Evolutionary conservation across 108 stramenopile species (phyloP), one percentile per base, ranked within the genome.

Genomic region (Licmophora abbreviata): DNA sequence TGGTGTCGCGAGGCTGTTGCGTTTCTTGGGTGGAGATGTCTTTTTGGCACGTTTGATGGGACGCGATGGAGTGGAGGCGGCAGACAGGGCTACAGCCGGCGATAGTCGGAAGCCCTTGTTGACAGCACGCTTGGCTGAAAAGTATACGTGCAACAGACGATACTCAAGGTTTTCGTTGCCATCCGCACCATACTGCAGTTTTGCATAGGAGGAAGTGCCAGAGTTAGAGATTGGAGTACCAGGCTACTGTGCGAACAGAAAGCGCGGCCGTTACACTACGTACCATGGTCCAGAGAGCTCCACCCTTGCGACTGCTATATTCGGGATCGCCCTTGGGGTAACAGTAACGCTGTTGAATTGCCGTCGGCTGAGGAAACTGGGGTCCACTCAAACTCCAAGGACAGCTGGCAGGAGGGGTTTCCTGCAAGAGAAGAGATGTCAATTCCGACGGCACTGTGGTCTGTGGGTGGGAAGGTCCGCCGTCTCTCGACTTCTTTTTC

Each of bases 91-190:
- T n/a, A n/a, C n/a, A n/a, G n/a, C n/a, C n/a, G n/a, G n/a, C n/a
- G 38, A 40, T 40, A 40, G 3, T 5, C 20, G 18, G 5, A 18
- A 18, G 5, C 58, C 51, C 35, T 56, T 54, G 22, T 68, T 68
- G 12, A 52, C 63, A 4, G 79, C 79, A 18, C 85, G 63, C 44
- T 88, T 87, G 46, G 64, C 62, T 10, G 85, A 88, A 38, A 60
- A 80, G 62, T 88, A 86, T 3, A 88, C 85, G 52, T 88, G 85
- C n/a, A 88, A 58, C 8, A 88, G 48, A 17, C 85, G 69, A 51
- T 52, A 78, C 28, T 78, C 65, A 18, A 57, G 43, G 47, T 76
- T 52, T 44, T 87, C 85, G 12, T 66, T 63, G n/a, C 77, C 75
- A 30, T 76, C 51, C 1, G 29, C 14, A 22, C 51, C 68, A 28